These are phyloP conservation scores for Hydnomerulius pinastri DNA, from an alignment of 768 basidiomycete genomes.

Conservation along the genomic window DNA sequence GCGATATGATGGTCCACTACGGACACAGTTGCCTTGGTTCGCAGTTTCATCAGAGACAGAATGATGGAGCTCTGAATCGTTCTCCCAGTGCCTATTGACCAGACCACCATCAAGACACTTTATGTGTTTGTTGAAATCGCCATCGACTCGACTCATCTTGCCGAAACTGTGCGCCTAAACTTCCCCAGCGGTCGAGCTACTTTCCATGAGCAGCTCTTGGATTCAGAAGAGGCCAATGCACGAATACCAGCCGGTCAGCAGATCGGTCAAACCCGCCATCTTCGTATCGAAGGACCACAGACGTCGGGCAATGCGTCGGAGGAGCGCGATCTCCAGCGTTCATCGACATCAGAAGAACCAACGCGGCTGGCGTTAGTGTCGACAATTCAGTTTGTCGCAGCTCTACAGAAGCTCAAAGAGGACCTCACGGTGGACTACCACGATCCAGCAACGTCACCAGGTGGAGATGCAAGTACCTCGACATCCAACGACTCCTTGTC, in stretches of 20 bases:
- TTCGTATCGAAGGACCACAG: slow-evolving; percentile 59
- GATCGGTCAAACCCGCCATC: slow-evolving; percentile 41
- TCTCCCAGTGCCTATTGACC: slow-evolving; percentile 85
- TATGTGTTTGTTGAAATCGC: slow-evolving; percentile 98
- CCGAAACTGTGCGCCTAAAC: slow-evolving; percentile 83
- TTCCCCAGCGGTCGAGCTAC: slow-evolving; percentile 73
- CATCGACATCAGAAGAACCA: slow-evolving; percentile 25
- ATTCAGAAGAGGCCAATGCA: slow-evolving; percentile 49
- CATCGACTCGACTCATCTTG: slow-evolving; percentile 85
- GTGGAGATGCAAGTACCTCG: too few species aligned
- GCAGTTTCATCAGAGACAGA: slow-evolving; percentile 20
- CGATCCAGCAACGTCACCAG: slow-evolving; percentile 3
- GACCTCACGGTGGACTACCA: slow-evolving; percentile 56
- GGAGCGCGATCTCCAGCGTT: slow-evolving; percentile 12
- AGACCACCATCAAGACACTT: slow-evolving; percentile 90
- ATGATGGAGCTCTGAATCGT: slow-evolving; percentile 5
- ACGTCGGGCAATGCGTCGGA: slow-evolving; percentile 1
- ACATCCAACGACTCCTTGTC: not conserved
- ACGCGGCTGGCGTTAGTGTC: slow-evolving; percentile 91
- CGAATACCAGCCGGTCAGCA: slow-evolving; percentile 51
- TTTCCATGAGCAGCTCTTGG: slow-evolving; percentile 67
- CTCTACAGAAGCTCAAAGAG: slow-evolving; percentile 84
- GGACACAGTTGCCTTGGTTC: slow-evolving; percentile 96
- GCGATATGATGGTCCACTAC: slow-evolving; percentile 98
- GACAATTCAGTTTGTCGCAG: slow-evolving; percentile 96